Evolutionary conservation across 2,329 filamentous ascomycete species (phyloP), one percentile per base, ranked within the genome.

Genomic region (Alternaria burnsii): DNA sequence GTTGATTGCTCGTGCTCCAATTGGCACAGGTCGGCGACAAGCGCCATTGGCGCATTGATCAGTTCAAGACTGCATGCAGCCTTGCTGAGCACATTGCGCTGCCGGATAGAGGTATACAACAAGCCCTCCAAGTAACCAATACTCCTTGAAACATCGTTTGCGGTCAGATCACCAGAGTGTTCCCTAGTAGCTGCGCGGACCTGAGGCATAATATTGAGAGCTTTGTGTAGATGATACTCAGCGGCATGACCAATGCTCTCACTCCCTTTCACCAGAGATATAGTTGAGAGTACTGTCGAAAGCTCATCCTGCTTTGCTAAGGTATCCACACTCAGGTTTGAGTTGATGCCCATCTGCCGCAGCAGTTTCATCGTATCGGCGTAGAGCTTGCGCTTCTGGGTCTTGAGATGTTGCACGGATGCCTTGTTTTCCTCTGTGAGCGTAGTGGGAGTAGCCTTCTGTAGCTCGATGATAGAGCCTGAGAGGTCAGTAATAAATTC

Each of bases 391-490:
- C 93, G 88, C 80, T 99, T 99, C 70, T 92, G 87, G 3, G 88
- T 89, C 82, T 97, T 98, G 68, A 98, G 87, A 76, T 97, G 92
- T 78, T 96, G 94, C 62, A 97, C 88, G 16, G 86, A 78, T 11
- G 89, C 86, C 74, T 94, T 94, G 77, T 95, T 97, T 43, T 97
- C 94, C 26, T 97, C 92, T 0, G 87, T 97, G 46, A 97, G 80
- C n/a, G 85, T 84, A 0, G 86, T 82, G 0, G 95, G 95, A 0
- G 95, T 99, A 66, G 93, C 91, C 60, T 93, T 92, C 65, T 90
- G 90, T 60, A 98, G 86, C 61, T 93, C 88, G 2, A 86, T 81
- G 65, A 93, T 91, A 1, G 88, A 88, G 0, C 86, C 82, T 52
- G 88, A 84, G 30, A 97, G 82, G 62, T 89, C 88, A 0, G 82